Conservation (phyloP, 2,329 filamentous ascomycete genomes). For the Ceratocystis alfenasii region DNA sequence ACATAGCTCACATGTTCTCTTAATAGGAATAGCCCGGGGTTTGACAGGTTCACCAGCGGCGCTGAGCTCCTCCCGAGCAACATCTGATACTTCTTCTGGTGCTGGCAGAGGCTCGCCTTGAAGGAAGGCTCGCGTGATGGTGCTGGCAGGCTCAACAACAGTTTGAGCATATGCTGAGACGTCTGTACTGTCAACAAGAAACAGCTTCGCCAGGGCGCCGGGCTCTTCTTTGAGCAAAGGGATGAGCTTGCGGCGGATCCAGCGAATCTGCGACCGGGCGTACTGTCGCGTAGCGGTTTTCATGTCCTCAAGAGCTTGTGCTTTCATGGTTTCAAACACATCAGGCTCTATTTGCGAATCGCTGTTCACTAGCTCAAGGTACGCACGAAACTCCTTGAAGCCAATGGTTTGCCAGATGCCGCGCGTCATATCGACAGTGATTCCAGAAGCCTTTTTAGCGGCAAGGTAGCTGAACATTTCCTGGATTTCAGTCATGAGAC, state of each 20-base stretch:
- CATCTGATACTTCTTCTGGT: slow-evolving; percentile 38
- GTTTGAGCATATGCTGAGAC: slow-evolving; percentile 45
- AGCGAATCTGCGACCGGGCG: slow-evolving; percentile 69
- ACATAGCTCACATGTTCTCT: slow-evolving; percentile 62
- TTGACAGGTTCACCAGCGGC: slow-evolving; percentile 29
- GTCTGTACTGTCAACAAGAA: slow-evolving; percentile 70
- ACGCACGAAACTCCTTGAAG: slow-evolving; percentile 78
- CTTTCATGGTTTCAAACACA: slow-evolving; percentile 45
- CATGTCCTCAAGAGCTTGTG: slow-evolving; percentile 56
- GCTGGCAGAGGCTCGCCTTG: slow-evolving; percentile 40
- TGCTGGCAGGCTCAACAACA: slow-evolving; percentile 54
- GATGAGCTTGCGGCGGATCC: slow-evolving; percentile 75
- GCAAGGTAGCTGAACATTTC: slow-evolving; percentile 34
- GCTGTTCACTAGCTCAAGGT: slow-evolving; percentile 41
- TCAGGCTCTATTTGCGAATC: slow-evolving; percentile 16
- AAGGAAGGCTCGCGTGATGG: slow-evolving; percentile 54
- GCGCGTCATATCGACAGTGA: slow-evolving; percentile 54
- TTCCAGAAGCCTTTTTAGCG: slow-evolving; percentile 33
- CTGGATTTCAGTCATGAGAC: slow-evolving; percentile 39
- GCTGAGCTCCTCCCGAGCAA: slow-evolving; percentile 42
- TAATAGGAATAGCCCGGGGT: slow-evolving; percentile 43
- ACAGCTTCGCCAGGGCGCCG: slow-evolving; percentile 47
- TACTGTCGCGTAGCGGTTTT: slow-evolving; percentile 80
- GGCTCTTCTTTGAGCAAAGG: slow-evolving; percentile 49
- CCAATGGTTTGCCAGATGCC: slow-evolving; percentile 97